These are phyloP conservation scores for Mucor sp. DNA, from an alignment of 371 early-diverging fungal species.

Conservation along the genomic window DNA sequence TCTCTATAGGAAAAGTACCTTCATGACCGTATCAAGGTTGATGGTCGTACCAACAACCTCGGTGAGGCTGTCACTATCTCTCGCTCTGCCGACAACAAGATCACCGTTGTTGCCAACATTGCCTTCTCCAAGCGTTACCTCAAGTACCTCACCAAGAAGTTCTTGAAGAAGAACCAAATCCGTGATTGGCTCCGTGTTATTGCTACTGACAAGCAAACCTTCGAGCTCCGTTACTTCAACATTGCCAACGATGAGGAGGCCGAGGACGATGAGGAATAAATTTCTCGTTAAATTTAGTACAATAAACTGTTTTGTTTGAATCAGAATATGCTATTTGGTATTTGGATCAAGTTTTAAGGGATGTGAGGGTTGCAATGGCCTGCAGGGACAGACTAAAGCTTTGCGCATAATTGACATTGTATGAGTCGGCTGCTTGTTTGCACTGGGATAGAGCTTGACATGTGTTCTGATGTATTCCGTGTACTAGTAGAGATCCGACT, in stretches of 20 bases:
- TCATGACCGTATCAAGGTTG: constrained; percentile 98
- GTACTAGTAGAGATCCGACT: too few relatives aligned
- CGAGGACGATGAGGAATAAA: constrained; percentile 66
- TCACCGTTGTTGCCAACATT: constrained; percentile 78
- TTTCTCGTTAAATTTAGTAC: constrained; percentile 3
- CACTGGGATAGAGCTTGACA: too few relatives aligned
- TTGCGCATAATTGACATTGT: too few relatives aligned
- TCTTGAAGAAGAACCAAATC: constrained; percentile 98
- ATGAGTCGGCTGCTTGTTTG: too few relatives aligned
- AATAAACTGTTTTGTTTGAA: not conserved
- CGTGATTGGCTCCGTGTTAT: constrained; percentile 98
- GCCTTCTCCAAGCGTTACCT: constrained; percentile 97
- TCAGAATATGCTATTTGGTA: not conserved
- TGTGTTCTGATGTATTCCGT: too few relatives aligned
- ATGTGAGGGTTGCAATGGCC: too few relatives aligned
- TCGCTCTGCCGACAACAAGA: constrained; percentile 74
- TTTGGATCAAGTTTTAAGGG: not conserved
- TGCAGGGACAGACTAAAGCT: too few relatives aligned
- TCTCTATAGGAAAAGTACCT: constrained; percentile 87
- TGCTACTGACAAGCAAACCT: constrained; percentile 88
- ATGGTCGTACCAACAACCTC: constrained; percentile 95
- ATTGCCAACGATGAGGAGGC: constrained; percentile 85
- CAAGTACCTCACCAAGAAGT: constrained; percentile 99
- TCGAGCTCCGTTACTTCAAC: constrained; percentile 97
- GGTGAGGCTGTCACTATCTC: constrained; percentile 84